Percentiles rank a stretch among this genome's conserved stretches.
These are phyloP conservation scores for Laetiporus sulphureus DNA, from an alignment of 1,284 basidiomycete species.

Conservation along the genomic window DNA sequence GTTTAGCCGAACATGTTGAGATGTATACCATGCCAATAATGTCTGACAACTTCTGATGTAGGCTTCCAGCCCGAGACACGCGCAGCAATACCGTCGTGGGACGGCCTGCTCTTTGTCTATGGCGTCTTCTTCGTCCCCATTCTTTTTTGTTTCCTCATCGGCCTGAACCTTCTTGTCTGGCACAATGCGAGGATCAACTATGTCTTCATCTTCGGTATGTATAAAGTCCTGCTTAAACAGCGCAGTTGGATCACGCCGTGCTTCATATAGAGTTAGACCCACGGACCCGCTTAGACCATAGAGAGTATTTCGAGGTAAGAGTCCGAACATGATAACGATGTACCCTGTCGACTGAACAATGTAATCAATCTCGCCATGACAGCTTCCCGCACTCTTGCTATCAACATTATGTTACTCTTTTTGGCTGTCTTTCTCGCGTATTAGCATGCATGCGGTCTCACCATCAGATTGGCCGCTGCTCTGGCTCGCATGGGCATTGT, in stretches of 20 bases:
- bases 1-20: constrained; percentile 16
- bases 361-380: constrained; percentile 2
- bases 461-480: constrained; percentile 75
- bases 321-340: neutral
- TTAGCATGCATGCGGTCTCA: constrained; percentile 41
- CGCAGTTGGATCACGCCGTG: too few relatives aligned
- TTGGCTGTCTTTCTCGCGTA: constrained; percentile 74
- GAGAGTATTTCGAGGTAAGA: constrained; percentile 76
- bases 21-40: neutral
- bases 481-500: constrained; percentile 66
- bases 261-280: constrained; percentile 65
- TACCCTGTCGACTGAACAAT: neutral
- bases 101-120: constrained; percentile 77
- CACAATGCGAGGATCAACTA: constrained; percentile 78
- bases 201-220: constrained; percentile 81
- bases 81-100: constrained; percentile 61
- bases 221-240: neutral
- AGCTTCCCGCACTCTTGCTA: constrained; percentile 79
- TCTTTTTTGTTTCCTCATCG: constrained; percentile 75
- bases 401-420: constrained; percentile 77
- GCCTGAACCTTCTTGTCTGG: constrained; percentile 80
- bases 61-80: constrained; percentile 59
- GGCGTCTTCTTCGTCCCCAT: constrained; percentile 70
- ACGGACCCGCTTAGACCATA: constrained; percentile 70
- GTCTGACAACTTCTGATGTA: constrained; percentile 18